These are phyloP conservation scores for Saturnispora zaruensis DNA, from an alignment of 805 yeast genomes.

Conservation along the genomic window DNA sequence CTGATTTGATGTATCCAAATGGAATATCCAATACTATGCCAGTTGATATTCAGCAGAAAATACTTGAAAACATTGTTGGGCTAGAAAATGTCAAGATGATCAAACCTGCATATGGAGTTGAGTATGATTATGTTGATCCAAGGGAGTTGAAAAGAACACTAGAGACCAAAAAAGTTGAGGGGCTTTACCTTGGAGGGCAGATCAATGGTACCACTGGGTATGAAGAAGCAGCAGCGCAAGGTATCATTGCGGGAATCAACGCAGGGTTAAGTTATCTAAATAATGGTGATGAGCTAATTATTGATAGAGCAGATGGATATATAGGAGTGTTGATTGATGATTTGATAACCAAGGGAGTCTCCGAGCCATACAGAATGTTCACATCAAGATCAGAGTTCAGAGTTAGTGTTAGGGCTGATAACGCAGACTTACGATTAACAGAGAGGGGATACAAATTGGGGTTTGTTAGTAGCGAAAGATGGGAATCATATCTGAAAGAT, in stretches of 20 bases:
- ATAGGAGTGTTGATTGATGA: constrained; percentile 92
- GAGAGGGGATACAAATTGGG: constrained; percentile 58
- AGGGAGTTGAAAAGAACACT: constrained; percentile 69
- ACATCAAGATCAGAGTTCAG: constrained; percentile 94
- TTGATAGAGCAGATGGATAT: constrained; percentile 78
- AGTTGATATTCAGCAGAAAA: constrained; percentile 71
- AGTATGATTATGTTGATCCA: constrained; percentile 94
- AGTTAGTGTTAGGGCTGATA: constrained; percentile 83
- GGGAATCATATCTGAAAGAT: constrained; percentile 39
- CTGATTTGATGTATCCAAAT: constrained; percentile 87
- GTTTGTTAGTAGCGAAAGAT: constrained; percentile 54
- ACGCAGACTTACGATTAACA: constrained; percentile 84
- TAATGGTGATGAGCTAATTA: constrained; percentile 29
- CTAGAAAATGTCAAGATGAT: constrained; percentile 79
- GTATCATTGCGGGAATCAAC: constrained; percentile 89
- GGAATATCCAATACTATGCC: constrained; percentile 98
- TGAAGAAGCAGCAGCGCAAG: constrained; percentile 98
- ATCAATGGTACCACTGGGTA: constrained; percentile 98
- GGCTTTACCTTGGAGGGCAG: constrained; percentile 89
- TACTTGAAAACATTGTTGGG: constrained; percentile 77
- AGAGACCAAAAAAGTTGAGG: constrained; percentile 72
- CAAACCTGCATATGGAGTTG: constrained; percentile 99
- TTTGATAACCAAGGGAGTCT: constrained; percentile 88
- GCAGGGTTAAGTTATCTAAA: constrained; percentile 58
- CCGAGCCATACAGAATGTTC: constrained; percentile 96